These are phyloP conservation scores for Alternaria atra DNA, from an alignment of 2,329 filamentous ascomycete genomes.

Conservation along the genomic window DNA sequence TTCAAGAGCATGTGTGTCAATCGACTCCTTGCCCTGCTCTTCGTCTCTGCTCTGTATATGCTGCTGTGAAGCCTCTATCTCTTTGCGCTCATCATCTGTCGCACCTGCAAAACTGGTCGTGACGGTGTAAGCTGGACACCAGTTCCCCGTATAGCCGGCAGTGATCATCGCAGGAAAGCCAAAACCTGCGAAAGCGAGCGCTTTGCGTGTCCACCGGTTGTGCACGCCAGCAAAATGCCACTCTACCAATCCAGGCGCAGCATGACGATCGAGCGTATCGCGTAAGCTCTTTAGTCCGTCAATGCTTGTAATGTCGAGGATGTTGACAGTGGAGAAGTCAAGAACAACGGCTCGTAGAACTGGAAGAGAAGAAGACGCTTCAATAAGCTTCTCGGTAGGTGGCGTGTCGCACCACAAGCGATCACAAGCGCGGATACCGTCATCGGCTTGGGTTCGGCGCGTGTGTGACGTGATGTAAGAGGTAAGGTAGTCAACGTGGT, in stretches of 20 bases:
- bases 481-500: slow-evolving; percentile 80
- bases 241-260: slow-evolving; percentile 50
- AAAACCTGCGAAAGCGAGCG: slow-evolving; percentile 64
- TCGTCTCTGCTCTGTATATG: slow-evolving; percentile 13
- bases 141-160: slow-evolving; percentile 18
- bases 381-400: slow-evolving; percentile 40
- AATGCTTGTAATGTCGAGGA: slow-evolving; percentile 65
- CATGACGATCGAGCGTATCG: slow-evolving; percentile 63
- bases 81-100: slow-evolving; percentile 26
- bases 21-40: slow-evolving; percentile 10
- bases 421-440: slow-evolving; percentile 44
- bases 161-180: slow-evolving; percentile 51
- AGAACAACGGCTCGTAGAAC: slow-evolving; percentile 64
- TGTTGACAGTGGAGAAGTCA: slow-evolving; percentile 65
- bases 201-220: slow-evolving; percentile 66
- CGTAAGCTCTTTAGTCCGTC: slow-evolving; percentile 65
- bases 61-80: slow-evolving; percentile 9
- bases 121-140: slow-evolving; percentile 39
- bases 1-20: background rate
- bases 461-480: slow-evolving; percentile 67
- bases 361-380: slow-evolving; percentile 48
- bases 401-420: slow-evolving; percentile 65
- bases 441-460: slow-evolving; percentile 28
- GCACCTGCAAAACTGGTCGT: slow-evolving; percentile 23
- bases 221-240: slow-evolving; percentile 62